phyloP scores from a whole-genome alignment of 345 rosid genomes.

The Brassica juncea region DNA sequence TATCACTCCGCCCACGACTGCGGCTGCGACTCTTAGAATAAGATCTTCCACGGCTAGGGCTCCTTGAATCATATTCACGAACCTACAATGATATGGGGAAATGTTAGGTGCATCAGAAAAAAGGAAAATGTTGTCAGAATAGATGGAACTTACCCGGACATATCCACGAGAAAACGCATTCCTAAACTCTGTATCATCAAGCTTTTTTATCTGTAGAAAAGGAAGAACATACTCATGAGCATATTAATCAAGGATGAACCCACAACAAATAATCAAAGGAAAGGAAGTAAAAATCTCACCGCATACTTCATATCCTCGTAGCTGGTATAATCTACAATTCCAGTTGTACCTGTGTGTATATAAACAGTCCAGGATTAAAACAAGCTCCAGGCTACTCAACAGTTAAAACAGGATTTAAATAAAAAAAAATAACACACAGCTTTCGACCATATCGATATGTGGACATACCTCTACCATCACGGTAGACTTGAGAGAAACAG shows the following conservation, averaged over 20 bases:
- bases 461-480: constrained; percentile 80
- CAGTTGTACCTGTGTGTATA: constrained; percentile 69
- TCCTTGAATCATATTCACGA: constrained; percentile 80
- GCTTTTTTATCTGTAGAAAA: constrained; percentile 72
- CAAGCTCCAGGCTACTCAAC: background rate
- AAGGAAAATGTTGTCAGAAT: background rate
- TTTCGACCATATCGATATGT: background rate
- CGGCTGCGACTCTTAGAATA: constrained; percentile 69
- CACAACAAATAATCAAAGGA: background rate
- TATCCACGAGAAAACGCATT: constrained; percentile 90
- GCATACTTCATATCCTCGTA: constrained; percentile 99
- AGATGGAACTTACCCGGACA: constrained; percentile 61
- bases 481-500: constrained; percentile 96
- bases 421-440: background rate
- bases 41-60: constrained; percentile 78
- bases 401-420: background rate
- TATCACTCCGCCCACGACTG: constrained; percentile 34
- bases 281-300: constrained; percentile 52
- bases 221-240: background rate
- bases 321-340: constrained; percentile 88
- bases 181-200: constrained; percentile 89
- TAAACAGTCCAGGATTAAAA: background rate
- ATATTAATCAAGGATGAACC: constrained; percentile 5
- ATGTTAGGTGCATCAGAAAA: background rate
- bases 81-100: constrained; percentile 52